phyloP scores from a whole-genome alignment of 2,329 filamentous ascomycete genomes.

The Aspergillus alliaceus region DNA sequence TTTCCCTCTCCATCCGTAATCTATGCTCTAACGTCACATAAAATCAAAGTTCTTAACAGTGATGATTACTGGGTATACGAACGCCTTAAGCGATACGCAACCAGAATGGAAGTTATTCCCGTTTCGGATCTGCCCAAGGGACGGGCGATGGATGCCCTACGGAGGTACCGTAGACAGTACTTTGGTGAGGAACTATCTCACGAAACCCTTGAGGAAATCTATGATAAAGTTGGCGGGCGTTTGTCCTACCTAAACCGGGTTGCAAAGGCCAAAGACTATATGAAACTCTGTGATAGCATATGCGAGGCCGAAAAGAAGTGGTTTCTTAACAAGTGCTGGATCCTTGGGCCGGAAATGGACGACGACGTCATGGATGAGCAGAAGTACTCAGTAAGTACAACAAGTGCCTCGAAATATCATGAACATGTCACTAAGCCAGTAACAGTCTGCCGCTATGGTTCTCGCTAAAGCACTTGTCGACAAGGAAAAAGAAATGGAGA shows the following conservation, averaged over 20 bases:
- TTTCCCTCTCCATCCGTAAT: background rate
- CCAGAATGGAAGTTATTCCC: slow-evolving; percentile 89
- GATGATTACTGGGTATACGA: slow-evolving; percentile 99
- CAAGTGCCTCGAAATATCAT: background rate
- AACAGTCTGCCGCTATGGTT: slow-evolving; percentile 83
- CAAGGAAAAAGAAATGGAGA: slow-evolving; percentile 63
- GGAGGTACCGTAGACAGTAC: slow-evolving; percentile 78
- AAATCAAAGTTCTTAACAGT: slow-evolving; percentile 73
- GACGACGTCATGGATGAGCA: slow-evolving; percentile 99
- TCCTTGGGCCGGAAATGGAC: slow-evolving; percentile 76
- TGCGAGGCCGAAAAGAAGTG: slow-evolving; percentile 71
- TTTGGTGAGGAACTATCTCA: slow-evolving; percentile 59
- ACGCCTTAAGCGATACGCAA: slow-evolving; percentile 85
- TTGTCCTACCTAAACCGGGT: slow-evolving; percentile 86
- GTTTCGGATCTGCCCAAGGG: slow-evolving; percentile 79
- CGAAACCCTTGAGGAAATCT: slow-evolving; percentile 70
- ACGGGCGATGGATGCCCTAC: slow-evolving; percentile 73
- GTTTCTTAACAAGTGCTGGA: slow-evolving; percentile 78
- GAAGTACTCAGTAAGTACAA: slow-evolving; percentile 76
- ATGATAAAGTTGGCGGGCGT: slow-evolving; percentile 82
- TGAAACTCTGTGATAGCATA: slow-evolving; percentile 72
- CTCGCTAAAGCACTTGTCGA: slow-evolving; percentile 90
- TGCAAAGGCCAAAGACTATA: slow-evolving; percentile 81
- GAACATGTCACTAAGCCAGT: slow-evolving; percentile 15
- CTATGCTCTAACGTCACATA: background rate